Conservation (phyloP, 2,329 filamentous ascomycete genomes). For the Hypoxylon sp. region DNA sequence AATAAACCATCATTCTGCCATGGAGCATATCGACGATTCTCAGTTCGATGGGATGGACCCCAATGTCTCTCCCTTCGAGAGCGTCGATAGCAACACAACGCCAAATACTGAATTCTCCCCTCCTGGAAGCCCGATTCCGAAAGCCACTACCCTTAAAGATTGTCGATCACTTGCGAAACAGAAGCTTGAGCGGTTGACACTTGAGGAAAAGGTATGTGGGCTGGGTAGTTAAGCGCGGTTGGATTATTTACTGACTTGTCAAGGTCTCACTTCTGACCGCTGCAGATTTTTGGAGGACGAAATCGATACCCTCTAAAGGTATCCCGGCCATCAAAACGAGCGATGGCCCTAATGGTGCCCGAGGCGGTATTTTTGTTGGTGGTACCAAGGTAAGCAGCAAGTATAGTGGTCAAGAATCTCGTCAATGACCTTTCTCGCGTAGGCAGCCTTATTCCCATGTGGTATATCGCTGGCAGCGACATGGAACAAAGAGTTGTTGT, state of each 20-base stretch:
- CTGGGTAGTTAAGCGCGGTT: background rate
- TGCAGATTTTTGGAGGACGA: constrained; percentile 79
- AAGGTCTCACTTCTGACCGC: constrained; percentile 71
- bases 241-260: constrained; percentile 36
- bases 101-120: constrained; percentile 65
- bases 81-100: constrained; percentile 58
- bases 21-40: constrained; percentile 50
- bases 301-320: constrained; percentile 70
- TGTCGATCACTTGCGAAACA: constrained; percentile 60
- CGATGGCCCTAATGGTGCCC: constrained; percentile 78
- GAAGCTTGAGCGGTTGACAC: constrained; percentile 65
- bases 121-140: constrained; percentile 59
- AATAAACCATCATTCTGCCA: constrained; percentile 28
- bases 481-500: constrained; percentile 79
- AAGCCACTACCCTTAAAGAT: constrained; percentile 54
- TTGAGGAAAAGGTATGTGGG: constrained; percentile 68
- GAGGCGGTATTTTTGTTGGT: constrained; percentile 76
- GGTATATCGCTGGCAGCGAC: constrained; percentile 83
- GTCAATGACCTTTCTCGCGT: constrained; percentile 23
- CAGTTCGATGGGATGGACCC: constrained; percentile 53
- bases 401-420: background rate
- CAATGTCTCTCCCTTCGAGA: constrained; percentile 55
- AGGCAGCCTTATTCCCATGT: constrained; percentile 84
- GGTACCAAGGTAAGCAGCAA: constrained; percentile 67
- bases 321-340: constrained; percentile 76